Conservation (phyloP, 2,329 filamentous ascomycete genomes). For the Pseudocercospora macadamiae region DNA sequence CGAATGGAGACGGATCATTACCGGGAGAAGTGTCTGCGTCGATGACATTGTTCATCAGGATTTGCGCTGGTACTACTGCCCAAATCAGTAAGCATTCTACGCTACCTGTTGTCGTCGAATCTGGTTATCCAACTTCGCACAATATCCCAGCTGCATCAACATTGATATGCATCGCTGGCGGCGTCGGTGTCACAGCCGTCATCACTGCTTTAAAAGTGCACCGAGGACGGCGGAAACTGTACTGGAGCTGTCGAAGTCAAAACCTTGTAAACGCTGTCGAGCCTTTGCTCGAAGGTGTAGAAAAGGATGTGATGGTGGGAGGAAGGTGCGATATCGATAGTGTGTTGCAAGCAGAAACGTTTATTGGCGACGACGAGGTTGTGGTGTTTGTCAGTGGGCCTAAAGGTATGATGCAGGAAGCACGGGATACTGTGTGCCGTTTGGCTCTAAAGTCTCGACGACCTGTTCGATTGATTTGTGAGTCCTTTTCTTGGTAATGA, state of each 20-base stretch:
- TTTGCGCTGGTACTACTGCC: conserved; percentile 37
- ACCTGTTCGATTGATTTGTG: too few relatives aligned
- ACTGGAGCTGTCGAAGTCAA: conserved; percentile 41
- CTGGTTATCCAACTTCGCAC: conserved; percentile 37
- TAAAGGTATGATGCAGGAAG: conserved; percentile 31
- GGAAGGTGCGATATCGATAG: neutral
- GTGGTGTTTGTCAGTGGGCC: conserved; percentile 45
- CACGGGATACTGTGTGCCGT: too few relatives aligned
- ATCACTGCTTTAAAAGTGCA: conserved; percentile 41
- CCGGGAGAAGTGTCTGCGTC: neutral
- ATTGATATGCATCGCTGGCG: conserved; percentile 50
- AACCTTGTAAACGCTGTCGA: conserved; percentile 30
- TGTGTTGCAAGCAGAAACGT: neutral
- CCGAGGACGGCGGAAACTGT: conserved; percentile 38
- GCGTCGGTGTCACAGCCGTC: conserved; percentile 53
- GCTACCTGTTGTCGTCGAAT: conserved; percentile 41
- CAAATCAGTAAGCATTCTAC: conserved; percentile 24
- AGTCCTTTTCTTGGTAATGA: too few relatives aligned
- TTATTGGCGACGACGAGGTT: neutral
- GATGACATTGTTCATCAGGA: conserved; percentile 40
- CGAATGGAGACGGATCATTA: conserved; percentile 25
- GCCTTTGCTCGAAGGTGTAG: neutral
- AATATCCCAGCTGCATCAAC: conserved; percentile 20
- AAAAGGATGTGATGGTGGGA: conserved; percentile 4
- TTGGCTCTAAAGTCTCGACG: too few relatives aligned